Evolutionary conservation across 139 green algal species (phyloP), one percentile per base, ranked within the genome.

Genomic region (Chlorella sorokiniana): DNA sequence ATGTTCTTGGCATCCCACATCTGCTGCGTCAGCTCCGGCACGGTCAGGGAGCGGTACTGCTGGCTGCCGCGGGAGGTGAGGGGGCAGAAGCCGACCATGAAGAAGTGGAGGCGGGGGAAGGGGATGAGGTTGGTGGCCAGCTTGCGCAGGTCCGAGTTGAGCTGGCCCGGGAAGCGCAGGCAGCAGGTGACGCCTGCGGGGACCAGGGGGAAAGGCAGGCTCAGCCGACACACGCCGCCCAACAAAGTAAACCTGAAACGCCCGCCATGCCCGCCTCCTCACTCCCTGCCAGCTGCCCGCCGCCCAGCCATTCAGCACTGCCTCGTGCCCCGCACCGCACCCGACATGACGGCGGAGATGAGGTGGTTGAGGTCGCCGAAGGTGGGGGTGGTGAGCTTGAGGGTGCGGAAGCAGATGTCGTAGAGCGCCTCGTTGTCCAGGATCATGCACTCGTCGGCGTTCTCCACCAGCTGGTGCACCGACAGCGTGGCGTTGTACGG

Each of bases 1-100:
- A 99, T 99, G 94, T 99, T 99, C 91, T 99, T 99, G 77, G 96
- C 95, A 80, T 99, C 96, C 95, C 96, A 99, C 96, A 99, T 99
- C 92, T 99, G 95, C 94, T 99, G 96, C 45, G 96, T 99, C 59
- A 99, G 91, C 92, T 99, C 96, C n/a, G 96, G 96, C n/a, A 99
- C 96, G 10, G 95, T 98, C 40, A 98, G 89, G 45, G 85, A 92
- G 51, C 96, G 92, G 88, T 99, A 99, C 88, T 98, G 96, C 94
- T 99, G 96, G 77, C 90, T 96, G 83, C 96, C 96, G 81, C 96
- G 94, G 48, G 90, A 96, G 59, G 96, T 99, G 25, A 99, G 91
- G 14, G 96, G 96, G 5, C 95, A 94, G 88, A 99, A 99, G 83
- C 96, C 96, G 82, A 81, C 75, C 96, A 99, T 99, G 95, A 99